Evolutionary conservation across 2,329 filamentous ascomycete species (phyloP), one percentile per base, ranked within the genome.

Genomic region (Monilinia vaccinii-corymbosi): DNA sequence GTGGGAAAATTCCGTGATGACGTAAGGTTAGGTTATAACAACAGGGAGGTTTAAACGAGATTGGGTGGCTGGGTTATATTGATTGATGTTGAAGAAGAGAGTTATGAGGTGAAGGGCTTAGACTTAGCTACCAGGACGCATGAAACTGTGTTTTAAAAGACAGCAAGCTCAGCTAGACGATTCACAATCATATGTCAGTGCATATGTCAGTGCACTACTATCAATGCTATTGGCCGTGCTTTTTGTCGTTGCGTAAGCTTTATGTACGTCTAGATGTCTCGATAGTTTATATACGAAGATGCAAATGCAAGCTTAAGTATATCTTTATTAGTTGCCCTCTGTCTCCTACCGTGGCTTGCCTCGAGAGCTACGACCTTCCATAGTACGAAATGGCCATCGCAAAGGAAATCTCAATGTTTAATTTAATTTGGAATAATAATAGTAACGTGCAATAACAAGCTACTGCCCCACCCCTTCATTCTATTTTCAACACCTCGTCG

Each of bases 111-210:
- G 5, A 36, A 48, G 21, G 28, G 36, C 5, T 38, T 4, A 21
- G 31, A 32, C 25, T 42, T 8, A 40, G 34, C 3, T 42, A 13
- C 49, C n/a, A 42, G 21, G 14, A 40, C 52, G 56, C 38, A 45
- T 36, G 57, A 55, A 47, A 55, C 57, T 21, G 47, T 23, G 40
- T 55, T 42, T 48, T 23, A 46, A 38, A 55, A 18, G 38, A 14
- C 34, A 36, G 34, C 34, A 42, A 55, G 40, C 13, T 60, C 46
- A 51, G n/a, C 34, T 49, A 49, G 42, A 53, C 34, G 57, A 47
- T 46, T 49, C 57, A 55, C 49, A 60, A 9, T 60, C 57, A 55
- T 49, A 60, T 60, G 49, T 55, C 25, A 28, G 25, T 28, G 25
- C 25, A n/a, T n/a, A n/a, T n/a, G n/a, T n/a, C n/a, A 36, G 18